A percentile compares a stretch with the other conserved stretches of the same genome.
These are phyloP conservation scores for Plectosphaerella sp. DNA, from an alignment of 2,329 filamentous ascomycete genomes.

Conservation along the genomic window DNA sequence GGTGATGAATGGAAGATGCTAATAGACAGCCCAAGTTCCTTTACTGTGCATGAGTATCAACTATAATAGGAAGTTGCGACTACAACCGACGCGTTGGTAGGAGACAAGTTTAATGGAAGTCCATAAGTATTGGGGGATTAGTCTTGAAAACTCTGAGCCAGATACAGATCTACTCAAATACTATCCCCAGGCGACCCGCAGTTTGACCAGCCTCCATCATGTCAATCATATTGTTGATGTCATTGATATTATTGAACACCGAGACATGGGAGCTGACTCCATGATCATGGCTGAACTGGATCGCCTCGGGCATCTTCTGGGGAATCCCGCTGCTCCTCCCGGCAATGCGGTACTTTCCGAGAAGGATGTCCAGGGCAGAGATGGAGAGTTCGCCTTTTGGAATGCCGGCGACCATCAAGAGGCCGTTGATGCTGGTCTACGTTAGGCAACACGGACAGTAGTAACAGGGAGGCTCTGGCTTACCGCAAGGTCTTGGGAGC, in stretches of 20 bases:
- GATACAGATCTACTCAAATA: background rate
- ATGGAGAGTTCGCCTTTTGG: slow-evolving; percentile 27
- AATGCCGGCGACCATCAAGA: slow-evolving; percentile 18
- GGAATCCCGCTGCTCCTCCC: slow-evolving; percentile 4
- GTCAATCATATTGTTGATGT: slow-evolving; percentile 6
- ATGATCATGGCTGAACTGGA: slow-evolving; percentile 9
- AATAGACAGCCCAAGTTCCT: background rate
- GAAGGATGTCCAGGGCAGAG: slow-evolving; percentile 30
- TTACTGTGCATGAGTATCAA: background rate
- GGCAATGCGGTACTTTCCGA: slow-evolving; percentile 27
- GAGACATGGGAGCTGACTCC: slow-evolving; percentile 7
- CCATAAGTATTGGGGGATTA: background rate
- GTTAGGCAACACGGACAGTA: background rate
- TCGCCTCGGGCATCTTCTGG: slow-evolving; percentile 3
- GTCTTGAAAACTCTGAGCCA: background rate
- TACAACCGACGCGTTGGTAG: too few species aligned
- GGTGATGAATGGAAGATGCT: background rate
- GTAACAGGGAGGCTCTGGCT: background rate
- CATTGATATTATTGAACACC: background rate
- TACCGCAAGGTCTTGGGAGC: slow-evolving; percentile 16
- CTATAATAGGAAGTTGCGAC: background rate
- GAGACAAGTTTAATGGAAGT: background rate
- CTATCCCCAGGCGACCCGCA: background rate
- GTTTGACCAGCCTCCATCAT: slow-evolving; percentile 5
- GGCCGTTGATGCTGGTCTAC: slow-evolving; percentile 4